Conservation (phyloP, 805 yeast species). For the Danielozyma ontarioensis region DNA sequence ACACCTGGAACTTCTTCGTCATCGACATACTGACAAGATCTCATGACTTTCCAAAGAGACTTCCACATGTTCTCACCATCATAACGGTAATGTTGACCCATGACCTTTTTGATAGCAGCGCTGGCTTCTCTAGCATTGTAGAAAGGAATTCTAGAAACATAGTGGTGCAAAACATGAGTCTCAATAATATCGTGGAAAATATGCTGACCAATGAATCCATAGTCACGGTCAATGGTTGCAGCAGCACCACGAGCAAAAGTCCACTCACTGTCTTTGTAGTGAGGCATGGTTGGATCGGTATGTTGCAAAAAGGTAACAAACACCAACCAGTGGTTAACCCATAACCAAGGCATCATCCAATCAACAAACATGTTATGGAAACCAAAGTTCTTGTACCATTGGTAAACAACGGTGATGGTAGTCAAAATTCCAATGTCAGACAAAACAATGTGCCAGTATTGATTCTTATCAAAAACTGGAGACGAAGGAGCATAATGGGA, state of each 20-base stretch:
- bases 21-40: constrained; percentile 69
- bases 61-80: constrained; percentile 54
- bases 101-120: constrained; percentile 45
- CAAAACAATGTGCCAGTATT: constrained; percentile 50
- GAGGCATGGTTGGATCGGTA: constrained; percentile 56
- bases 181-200: constrained; percentile 56
- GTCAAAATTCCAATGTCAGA: constrained; percentile 52
- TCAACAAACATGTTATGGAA: constrained; percentile 45
- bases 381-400: constrained; percentile 47
- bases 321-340: constrained; percentile 64
- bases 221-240: constrained; percentile 58
- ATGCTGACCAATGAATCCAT: constrained; percentile 53
- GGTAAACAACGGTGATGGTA: constrained; percentile 42
- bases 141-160: constrained; percentile 51
- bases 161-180: constrained; percentile 55
- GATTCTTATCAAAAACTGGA: constrained; percentile 49
- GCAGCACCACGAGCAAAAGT: constrained; percentile 65
- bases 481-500: constrained; percentile 54
- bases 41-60: constrained; percentile 50
- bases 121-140: constrained; percentile 52
- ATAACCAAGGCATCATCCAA: constrained; percentile 56
- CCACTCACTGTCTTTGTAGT: constrained; percentile 53
- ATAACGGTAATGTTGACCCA: constrained; percentile 48
- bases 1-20: constrained; percentile 72
- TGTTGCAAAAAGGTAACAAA: constrained; percentile 60